Percentiles rank a stretch among this genome's conserved stretches.
Conservation (phyloP, 257 asterid genomes). For the Lavandula angustifolia region DNA sequence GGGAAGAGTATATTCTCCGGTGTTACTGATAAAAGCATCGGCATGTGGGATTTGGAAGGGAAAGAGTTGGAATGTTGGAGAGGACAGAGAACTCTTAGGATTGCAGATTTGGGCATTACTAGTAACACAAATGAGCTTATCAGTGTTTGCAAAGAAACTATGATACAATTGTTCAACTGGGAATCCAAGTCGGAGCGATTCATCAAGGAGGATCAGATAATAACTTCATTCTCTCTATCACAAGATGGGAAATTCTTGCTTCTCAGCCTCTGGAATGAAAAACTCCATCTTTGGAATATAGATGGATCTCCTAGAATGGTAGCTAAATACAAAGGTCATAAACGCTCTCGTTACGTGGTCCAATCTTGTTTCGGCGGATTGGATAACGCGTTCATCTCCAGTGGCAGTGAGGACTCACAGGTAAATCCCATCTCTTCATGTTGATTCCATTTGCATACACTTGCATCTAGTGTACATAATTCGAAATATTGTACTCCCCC, state of each 20-base stretch:
- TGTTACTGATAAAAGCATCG: slow-evolving; percentile 75
- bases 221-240: slow-evolving; percentile 73
- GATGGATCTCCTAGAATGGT: slow-evolving; percentile 57
- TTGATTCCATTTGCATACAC: background rate
- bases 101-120: slow-evolving; percentile 70
- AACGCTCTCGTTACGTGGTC: slow-evolving; percentile 73
- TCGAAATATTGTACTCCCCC: too few species aligned
- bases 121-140: slow-evolving; percentile 66
- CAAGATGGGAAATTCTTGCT: slow-evolving; percentile 70
- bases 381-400: slow-evolving; percentile 78
- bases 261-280: slow-evolving; percentile 71
- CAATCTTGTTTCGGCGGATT: slow-evolving; percentile 91
- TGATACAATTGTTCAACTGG: slow-evolving; percentile 63
- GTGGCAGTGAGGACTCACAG: slow-evolving; percentile 98
- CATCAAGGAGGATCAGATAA: slow-evolving; percentile 74
- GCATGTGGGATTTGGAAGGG: slow-evolving; percentile 86
- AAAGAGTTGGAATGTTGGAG: slow-evolving; percentile 83
- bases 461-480: too few species aligned
- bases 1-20: slow-evolving; percentile 71
- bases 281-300: slow-evolving; percentile 89
- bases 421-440: slow-evolving; percentile 35
- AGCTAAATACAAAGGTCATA: slow-evolving; percentile 83
- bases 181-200: slow-evolving; percentile 68
- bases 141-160: slow-evolving; percentile 65
- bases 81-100: slow-evolving; percentile 69